These are phyloP conservation scores for Trichophyton mentagrophytes DNA, from an alignment of 2,329 filamentous ascomycete species.

Conservation along the genomic window DNA sequence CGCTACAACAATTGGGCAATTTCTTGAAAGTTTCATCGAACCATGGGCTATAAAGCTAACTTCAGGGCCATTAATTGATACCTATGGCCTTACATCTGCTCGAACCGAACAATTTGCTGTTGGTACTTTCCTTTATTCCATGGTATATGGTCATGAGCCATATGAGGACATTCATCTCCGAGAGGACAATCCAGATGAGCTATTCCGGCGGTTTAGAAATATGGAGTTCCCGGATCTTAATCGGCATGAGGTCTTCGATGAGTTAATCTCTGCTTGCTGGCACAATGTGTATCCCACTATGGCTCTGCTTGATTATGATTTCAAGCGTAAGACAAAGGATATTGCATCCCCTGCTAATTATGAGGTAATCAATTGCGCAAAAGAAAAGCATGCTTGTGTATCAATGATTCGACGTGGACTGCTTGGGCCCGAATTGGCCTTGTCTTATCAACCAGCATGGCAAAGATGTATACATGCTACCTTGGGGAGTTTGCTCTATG, in stretches of 20 bases:
- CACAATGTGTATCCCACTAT: constrained; percentile 17
- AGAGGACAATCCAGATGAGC: constrained; percentile 4
- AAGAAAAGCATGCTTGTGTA: constrained; percentile 5
- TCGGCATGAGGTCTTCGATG: constrained; percentile 12
- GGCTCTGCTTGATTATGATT: constrained; percentile 13
- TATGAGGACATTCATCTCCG: constrained; percentile 8
- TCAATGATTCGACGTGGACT: constrained; percentile 5
- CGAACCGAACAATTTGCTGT: constrained; percentile 16
- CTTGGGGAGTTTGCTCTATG: background rate
- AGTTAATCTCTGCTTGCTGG: constrained; percentile 14
- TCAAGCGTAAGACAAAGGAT: constrained; percentile 14
- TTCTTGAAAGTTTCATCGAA: constrained; percentile 10
- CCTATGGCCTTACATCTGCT: constrained; percentile 14
- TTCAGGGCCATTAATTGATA: constrained; percentile 12
- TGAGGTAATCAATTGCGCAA: constrained; percentile 4
- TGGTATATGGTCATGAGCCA: constrained; percentile 15
- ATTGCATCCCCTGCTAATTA: constrained; percentile 9
- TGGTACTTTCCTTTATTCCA: constrained; percentile 15
- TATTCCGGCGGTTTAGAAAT: constrained; percentile 11
- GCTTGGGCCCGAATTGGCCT: constrained; percentile 7
- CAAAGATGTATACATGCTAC: constrained; percentile 3
- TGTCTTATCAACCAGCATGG: constrained; percentile 6
- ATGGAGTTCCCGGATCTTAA: constrained; percentile 15
- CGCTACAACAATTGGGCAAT: constrained; percentile 14
- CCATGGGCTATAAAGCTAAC: constrained; percentile 12